Base-by-base conservation (phyloP, 2,329 filamentous ascomycete genomes). In the Verticillium klebahnii region DNA sequence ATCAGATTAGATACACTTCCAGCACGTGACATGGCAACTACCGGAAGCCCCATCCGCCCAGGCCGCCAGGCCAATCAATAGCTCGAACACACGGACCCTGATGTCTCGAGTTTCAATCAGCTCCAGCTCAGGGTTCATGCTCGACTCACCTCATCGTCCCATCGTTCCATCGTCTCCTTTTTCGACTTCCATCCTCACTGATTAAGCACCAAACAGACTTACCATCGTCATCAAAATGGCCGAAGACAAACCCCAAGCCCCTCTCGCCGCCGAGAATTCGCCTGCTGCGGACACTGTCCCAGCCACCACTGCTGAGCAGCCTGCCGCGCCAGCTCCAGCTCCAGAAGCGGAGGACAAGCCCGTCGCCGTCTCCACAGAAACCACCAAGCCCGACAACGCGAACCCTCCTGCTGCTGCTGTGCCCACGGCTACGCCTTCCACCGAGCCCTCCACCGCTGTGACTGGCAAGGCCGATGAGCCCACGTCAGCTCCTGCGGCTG, bases 401-500 rank as follows among this genome's bases (percentile, higher is more conserved):
- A 31, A 12, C n/a, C 7, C 50, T 54, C n/a, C 50, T 32, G 6
- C 52, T 29, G 54, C 55, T 23, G 31, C 32, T 25, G 45, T 23
- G n/a, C 54, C 54, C 25, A 25, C 25, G 2, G 12, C 52, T 31
- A 37, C 37, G 15, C 31, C 59, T 57, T 17, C 25, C 14, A 9
- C 57, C 14, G 64, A 60, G 23, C 23, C 58, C 25, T 29, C 52
- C 14, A 34, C 52, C 14, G 25, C 54, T 34, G 54, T 9, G 17
- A 39, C 25, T 45, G 25, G 39, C 31, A 36, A 59, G 19, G 56
- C 45, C 31, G 54, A 57, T 9, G 45, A 23, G 45, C 9, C 45
- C 8, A 50, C 57, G n/a, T 32, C 60, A 40, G 56, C 61, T 52
- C 15, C 57, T 9, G 23, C 57, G 12, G 62, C 60, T 15, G 62